Evolutionary conservation across 1,284 basidiomycete species (phyloP).

Genomic region (Sanghuangporus weigelae): DNA sequence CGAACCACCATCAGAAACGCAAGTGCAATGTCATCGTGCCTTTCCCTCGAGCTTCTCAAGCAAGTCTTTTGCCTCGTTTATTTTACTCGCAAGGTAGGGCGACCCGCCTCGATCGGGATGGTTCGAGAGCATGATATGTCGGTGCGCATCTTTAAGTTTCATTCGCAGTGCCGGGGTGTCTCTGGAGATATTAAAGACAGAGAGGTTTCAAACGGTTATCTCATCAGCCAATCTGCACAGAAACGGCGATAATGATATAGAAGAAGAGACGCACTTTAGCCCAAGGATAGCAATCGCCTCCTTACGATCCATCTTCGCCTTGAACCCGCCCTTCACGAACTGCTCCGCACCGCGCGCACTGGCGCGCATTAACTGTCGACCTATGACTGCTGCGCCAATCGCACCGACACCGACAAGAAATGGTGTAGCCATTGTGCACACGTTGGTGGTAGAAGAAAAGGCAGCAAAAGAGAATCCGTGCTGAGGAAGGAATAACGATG

Average conservation of each 20-base stretch:
- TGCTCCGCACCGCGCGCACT: conserved; percentile 67
- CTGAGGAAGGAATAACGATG: conserved; percentile 9
- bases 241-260: conserved; percentile 12
- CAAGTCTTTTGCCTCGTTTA: conserved; percentile 89
- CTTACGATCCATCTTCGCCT: conserved; percentile 90
- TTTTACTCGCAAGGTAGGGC: conserved; percentile 96
- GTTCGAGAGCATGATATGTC: conserved; percentile 91
- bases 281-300: conserved; percentile 92
- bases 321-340: conserved; percentile 94
- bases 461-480: background rate
- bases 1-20: conserved; percentile 1
- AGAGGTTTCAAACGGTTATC: background rate
- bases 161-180: conserved; percentile 68
- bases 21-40: conserved; percentile 27
- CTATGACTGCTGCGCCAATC: conserved; percentile 75
- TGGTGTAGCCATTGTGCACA: conserved; percentile 61
- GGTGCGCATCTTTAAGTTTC: conserved; percentile 85
- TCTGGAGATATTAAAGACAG: conserved; percentile 36
- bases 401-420: conserved; percentile 75
- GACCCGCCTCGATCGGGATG: conserved; percentile 96
- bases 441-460: conserved; percentile 9
- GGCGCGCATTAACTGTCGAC: conserved; percentile 60
- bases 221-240: background rate
- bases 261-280: conserved; percentile 63
- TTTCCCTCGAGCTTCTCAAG: conserved; percentile 65